Percentiles rank a stretch among this genome's conserved stretches.
Evolutionary conservation across 495 filamentous ascomycete genomes (phyloP).

Genomic region (Podospora pseudoanserina): DNA sequence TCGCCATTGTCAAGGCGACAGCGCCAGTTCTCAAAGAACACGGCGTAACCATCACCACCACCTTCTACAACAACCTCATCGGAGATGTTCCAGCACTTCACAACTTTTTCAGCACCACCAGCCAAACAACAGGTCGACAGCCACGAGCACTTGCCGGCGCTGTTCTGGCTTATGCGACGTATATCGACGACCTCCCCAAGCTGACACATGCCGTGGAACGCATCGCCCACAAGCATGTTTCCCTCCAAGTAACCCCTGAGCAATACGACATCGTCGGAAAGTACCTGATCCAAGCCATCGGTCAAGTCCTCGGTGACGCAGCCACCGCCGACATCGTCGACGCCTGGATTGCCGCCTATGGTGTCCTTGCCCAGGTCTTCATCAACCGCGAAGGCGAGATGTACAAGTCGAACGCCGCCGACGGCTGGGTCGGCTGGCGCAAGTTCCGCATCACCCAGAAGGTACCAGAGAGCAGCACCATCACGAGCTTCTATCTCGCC

Average conservation of each 20-base stretch:
- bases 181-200: conserved; percentile 66
- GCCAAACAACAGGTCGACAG: conserved; percentile 63
- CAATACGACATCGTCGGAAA: conserved; percentile 67
- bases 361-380: conserved; percentile 61
- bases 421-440: conserved; percentile 61
- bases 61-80: conserved; percentile 69
- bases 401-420: conserved; percentile 49
- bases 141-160: conserved; percentile 61
- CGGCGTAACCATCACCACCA: conserved; percentile 60
- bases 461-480: conserved; percentile 52
- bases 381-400: conserved; percentile 59
- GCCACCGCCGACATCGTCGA: conserved; percentile 62
- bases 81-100: conserved; percentile 56
- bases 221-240: conserved; percentile 74
- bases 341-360: conserved; percentile 64
- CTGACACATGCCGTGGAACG: conserved; percentile 61
- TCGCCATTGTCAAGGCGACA: conserved; percentile 56
- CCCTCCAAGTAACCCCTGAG: conserved; percentile 62
- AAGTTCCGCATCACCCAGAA: conserved; percentile 61
- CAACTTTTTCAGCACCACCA: conserved; percentile 63
- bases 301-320: conserved; percentile 61
- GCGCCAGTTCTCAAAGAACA: conserved; percentile 62
- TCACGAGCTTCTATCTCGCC: conserved; percentile 64
- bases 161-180: conserved; percentile 65
- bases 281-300: conserved; percentile 65